phyloP scores from a whole-genome alignment of 2,329 filamentous ascomycete genomes.

The Colletotrichum tabaci region DNA sequence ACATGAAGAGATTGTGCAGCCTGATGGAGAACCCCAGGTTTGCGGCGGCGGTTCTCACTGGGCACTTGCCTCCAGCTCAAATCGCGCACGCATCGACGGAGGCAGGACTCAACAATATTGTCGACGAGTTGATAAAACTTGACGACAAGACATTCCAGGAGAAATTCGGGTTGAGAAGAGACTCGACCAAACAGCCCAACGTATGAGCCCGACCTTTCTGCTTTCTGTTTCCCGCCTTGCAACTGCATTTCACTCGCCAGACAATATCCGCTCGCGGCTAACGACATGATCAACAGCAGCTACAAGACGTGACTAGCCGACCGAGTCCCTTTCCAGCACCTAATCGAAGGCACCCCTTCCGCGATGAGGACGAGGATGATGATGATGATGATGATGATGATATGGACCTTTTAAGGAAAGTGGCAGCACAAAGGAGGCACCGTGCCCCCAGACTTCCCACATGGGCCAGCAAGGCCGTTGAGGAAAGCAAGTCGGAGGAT shows the following conservation, averaged over 20 bases:
- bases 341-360: constrained; percentile 7
- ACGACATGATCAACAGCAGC: constrained; percentile 48
- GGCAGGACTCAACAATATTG: constrained; percentile 47
- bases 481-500: constrained; percentile 33
- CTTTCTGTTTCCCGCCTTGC: not conserved
- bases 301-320: constrained; percentile 49
- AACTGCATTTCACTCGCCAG: not conserved
- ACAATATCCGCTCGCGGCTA: constrained; percentile 20
- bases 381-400: not conserved
- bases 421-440: constrained; percentile 45
- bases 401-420: constrained; percentile 52
- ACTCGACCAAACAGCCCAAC: constrained; percentile 48
- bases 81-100: constrained; percentile 48
- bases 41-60: constrained; percentile 49
- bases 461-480: constrained; percentile 51
- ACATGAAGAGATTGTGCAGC: constrained; percentile 52
- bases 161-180: constrained; percentile 43
- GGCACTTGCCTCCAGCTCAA: constrained; percentile 46
- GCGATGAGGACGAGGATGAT: constrained; percentile 17
- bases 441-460: constrained; percentile 47
- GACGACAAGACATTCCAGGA: constrained; percentile 47
- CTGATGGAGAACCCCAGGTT: constrained; percentile 50
- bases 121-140: constrained; percentile 47
- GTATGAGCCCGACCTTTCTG: constrained; percentile 48
- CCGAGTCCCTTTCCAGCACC: constrained; percentile 26